A percentile compares a stretch with the other conserved stretches of the same genome.
Conservation (phyloP, 2,329 filamentous ascomycete genomes). For the Ophiostoma populinum region DNA sequence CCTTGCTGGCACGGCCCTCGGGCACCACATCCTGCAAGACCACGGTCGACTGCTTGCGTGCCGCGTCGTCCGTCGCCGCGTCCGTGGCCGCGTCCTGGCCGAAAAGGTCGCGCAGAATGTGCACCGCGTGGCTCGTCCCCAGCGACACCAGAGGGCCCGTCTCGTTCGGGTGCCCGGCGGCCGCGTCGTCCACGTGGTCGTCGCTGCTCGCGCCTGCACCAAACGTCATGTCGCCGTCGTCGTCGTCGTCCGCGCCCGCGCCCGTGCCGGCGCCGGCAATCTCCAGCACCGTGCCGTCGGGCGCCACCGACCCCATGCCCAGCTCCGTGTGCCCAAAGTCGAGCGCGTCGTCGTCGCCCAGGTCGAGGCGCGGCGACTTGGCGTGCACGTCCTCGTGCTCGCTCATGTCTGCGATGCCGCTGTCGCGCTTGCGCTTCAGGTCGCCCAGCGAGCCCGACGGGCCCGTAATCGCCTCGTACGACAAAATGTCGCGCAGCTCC, state of each 20-base stretch:
- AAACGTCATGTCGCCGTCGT: constrained; percentile 21
- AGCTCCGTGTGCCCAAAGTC: constrained; percentile 25
- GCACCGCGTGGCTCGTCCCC: constrained; percentile 88
- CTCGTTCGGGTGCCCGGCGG: constrained; percentile 54
- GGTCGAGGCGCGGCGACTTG: constrained; percentile 52
- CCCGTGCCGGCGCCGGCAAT: constrained; percentile 26
- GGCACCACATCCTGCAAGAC: constrained; percentile 87
- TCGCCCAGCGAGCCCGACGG: constrained; percentile 40
- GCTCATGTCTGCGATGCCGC: constrained; percentile 65
- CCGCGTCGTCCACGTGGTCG: constrained; percentile 50
- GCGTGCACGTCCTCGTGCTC: constrained; percentile 37
- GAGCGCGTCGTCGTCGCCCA: constrained; percentile 41
- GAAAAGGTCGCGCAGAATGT: constrained; percentile 79
- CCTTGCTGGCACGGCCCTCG: constrained; percentile 60
- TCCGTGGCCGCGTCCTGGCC: constrained; percentile 53
- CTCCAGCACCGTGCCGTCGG: constrained; percentile 46
- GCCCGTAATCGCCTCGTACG: constrained; percentile 58
- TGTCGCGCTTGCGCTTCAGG: constrained; percentile 86
- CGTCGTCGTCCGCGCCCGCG: constrained; percentile 29
- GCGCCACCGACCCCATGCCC: constrained; percentile 33
- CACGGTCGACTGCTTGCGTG: constrained; percentile 59
- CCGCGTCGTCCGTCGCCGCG: constrained; percentile 47
- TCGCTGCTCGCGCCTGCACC: constrained; percentile 19
- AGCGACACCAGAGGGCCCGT: constrained; percentile 78
- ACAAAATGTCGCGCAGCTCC: constrained; percentile 83